Evolutionary conservation across 169 alveolate species (phyloP), one percentile per base, ranked within the genome.

Genomic region (Plasmodium coatneyi): DNA sequence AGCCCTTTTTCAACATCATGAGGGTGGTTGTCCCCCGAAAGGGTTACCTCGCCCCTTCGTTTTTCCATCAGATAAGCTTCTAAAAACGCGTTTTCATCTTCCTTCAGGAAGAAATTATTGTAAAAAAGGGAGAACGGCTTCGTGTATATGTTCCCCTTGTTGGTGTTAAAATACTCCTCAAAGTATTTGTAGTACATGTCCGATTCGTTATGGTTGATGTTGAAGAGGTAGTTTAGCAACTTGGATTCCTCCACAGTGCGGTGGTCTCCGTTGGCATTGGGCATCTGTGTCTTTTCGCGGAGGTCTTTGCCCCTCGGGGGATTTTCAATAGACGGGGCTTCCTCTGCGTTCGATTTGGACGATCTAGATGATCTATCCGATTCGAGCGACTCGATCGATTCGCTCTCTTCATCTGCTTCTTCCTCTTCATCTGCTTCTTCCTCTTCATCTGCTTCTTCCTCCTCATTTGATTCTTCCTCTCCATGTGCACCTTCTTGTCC

Each of bases 111-210:
- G 25, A 89, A 43, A 25, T 89, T 22, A 52, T 89, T 41, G 54
- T 89, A 89, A 52, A 89, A 89, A 22, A 46, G 16, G 34, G 78
- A 56, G 82, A 79, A 89, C 5, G 94, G 94, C 41, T 89, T 89
- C 30, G 87, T 25, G 52, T 89, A 89, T 22, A 89, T 79, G 52
- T 89, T 89, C 9, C 80, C 49, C 32, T 89, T 89, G 46, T 89
- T 80, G 39, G 9, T 89, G 71, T 89, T 89, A 80, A 89, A 89
- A 56, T 89, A 89, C 19, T 89, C 94, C 52, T 89, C 94, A 89
- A 89, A 89, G 49, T 66, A 89, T 89, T 89, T 89, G 72, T 52
- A 86, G 80, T 86, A 74, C 71, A 54, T 74, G 43, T 86, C 93
- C 4, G 39, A 74, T 30, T 86, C 93, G 71, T 70, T 78, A 43